phyloP scores from a whole-genome alignment of 331 rosid genomes.

The Quercus phellos region DNA sequence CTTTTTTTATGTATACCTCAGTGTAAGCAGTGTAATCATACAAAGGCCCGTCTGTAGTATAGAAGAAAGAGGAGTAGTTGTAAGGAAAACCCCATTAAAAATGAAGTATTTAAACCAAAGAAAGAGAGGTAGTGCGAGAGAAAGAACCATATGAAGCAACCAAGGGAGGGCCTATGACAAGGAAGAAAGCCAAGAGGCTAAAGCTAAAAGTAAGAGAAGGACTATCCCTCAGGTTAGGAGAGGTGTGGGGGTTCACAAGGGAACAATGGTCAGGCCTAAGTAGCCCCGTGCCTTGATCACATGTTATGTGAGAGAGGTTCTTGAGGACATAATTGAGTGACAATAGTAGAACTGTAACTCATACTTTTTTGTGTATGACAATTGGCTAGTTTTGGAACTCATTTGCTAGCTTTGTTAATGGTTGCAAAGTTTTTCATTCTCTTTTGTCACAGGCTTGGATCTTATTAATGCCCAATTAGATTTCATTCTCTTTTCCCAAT shows the following conservation, averaged over 20 bases:
- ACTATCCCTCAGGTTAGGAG: constrained; percentile 11
- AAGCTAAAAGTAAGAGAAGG: background rate
- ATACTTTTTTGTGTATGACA: too few species aligned
- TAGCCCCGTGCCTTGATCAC: constrained; percentile 31
- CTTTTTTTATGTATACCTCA: constrained; percentile 36
- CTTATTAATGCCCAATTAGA: too few species aligned
- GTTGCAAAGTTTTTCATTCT: too few species aligned
- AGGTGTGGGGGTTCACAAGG: constrained; percentile 33
- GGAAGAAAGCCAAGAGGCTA: constrained; percentile 15
- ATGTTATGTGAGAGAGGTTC: constrained; percentile 11
- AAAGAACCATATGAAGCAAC: constrained; percentile 44
- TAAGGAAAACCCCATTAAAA: background rate
- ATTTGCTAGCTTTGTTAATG: too few species aligned
- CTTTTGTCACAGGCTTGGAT: too few species aligned
- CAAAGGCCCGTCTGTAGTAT: constrained; percentile 71
- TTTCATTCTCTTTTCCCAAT: too few species aligned
- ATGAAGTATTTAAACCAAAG: background rate
- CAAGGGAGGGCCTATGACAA: constrained; percentile 7
- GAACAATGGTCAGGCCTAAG: constrained; percentile 22
- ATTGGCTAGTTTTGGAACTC: too few species aligned
- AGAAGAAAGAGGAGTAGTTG: background rate
- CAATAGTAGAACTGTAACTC: background rate
- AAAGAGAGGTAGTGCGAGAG: background rate
- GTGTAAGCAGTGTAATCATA: constrained; percentile 79
- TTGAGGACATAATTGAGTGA: too few species aligned